Base-by-base conservation (phyloP, 1,284 basidiomycete genomes). In the Pterula multifida region DNA sequence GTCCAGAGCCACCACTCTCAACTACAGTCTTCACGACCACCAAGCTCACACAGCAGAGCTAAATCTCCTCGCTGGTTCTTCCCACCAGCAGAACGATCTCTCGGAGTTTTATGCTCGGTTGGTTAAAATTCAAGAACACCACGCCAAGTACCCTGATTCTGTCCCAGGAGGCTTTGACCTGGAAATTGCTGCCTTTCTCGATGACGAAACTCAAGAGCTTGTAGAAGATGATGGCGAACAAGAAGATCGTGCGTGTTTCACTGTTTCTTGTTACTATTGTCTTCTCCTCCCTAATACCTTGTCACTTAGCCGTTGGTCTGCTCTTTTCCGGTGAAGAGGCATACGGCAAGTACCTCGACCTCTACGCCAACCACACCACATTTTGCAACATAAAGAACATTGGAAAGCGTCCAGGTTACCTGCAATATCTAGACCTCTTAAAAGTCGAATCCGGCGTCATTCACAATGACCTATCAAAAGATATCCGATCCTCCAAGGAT, bases 261-360 rank as follows among this genome's bases (percentile, higher is more conserved):
- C 17, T 23, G 45, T 24, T 9, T 11, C 12, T 22, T 23, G 45
- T 24, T 9, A 23, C 12, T 47, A 45, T 19, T 56, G 21, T 49
- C 15, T 32, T 53, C 36, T 47, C 15, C 25, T 36, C 39, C 23
- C 26, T 51, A 54, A 35, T 42, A 55, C 56, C 50, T 46, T 44
- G 51, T 50, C 42, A 51, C 56, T 46, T 58, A 95, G 92, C 89
- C 50, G 75, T 96, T 51, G 87, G 90, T 53, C 70, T 90, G 51
- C 69, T 94, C 56, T 97, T 97, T 68, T 93, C 91, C 11, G 96
- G 96, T 36, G 95, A 98, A 70, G 96, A 99, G 64, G 78, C 79
- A 32, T 91, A 93, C 55, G 96, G 96, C 47, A 87, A 90, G 65
- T 97, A 95, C 64, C 76, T 98, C 54, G 96, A 98, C 66, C 66